These are phyloP conservation scores for Triticum monococcum DNA, from an alignment of 176 grass and related monocot species.

Conservation along the genomic window DNA sequence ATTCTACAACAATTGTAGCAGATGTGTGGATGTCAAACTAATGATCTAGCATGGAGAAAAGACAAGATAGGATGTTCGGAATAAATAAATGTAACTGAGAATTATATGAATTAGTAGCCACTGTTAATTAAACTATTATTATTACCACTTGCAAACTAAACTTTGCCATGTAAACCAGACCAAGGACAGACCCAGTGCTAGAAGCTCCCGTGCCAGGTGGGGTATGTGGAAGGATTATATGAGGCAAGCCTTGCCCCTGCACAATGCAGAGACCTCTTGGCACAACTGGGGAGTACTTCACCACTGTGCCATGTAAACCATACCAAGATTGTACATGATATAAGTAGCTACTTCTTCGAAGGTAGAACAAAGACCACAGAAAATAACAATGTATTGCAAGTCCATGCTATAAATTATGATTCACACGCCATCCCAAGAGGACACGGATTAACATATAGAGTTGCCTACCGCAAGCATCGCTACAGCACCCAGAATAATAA, in stretches of 20 bases:
- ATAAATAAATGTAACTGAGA: neutral
- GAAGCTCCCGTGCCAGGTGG: no score
- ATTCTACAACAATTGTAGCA: slow-evolving; percentile 24
- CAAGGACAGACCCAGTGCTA: no score
- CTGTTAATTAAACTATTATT: neutral
- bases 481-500: neutral
- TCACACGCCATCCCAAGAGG: neutral
- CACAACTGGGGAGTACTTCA: no score
- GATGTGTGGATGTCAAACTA: neutral
- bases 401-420: neutral
- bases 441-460: neutral
- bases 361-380: slow-evolving; percentile 7
- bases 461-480: neutral
- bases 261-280: no score
- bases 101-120: neutral
- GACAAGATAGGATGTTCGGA: neutral
- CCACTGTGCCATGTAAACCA: neutral
- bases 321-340: neutral
- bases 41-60: neutral
- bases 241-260: no score
- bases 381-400: neutral
- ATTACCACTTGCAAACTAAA: neutral
- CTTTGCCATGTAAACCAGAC: neutral
- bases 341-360: neutral
- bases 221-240: no score